Evolutionary conservation across 805 yeast species (phyloP).

Genomic region (Ascoidea rubescens): DNA sequence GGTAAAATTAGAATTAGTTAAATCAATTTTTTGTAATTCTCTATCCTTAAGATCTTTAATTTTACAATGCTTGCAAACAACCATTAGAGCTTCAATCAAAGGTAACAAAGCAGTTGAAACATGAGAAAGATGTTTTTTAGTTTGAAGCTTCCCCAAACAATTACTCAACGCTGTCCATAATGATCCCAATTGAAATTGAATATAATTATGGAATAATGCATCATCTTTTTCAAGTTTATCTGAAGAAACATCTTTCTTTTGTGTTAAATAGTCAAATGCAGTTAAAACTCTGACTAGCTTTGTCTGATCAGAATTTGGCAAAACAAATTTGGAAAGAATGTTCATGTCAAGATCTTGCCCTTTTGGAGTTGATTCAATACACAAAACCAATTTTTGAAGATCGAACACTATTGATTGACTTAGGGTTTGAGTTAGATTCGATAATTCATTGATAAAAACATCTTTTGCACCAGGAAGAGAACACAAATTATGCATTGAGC

Average conservation of each 20-base stretch:
- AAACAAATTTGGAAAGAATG: constrained; percentile 52
- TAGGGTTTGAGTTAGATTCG: constrained; percentile 45
- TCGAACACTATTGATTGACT: constrained; percentile 44
- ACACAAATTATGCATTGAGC: constrained; percentile 67
- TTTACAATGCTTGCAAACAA: constrained; percentile 81
- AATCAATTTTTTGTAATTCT: constrained; percentile 47
- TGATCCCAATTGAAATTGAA: constrained; percentile 53
- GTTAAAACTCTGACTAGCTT: constrained; percentile 76
- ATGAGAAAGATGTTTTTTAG: constrained; percentile 36
- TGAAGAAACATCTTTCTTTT: neutral
- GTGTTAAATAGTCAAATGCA: constrained; percentile 60
- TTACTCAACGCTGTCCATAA: constrained; percentile 80
- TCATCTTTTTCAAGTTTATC: constrained; percentile 27
- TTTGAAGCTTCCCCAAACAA: constrained; percentile 50
- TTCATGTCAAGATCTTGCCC: constrained; percentile 37
- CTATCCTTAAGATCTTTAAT: constrained; percentile 42
- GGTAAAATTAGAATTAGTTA: constrained; percentile 48
- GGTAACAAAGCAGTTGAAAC: constrained; percentile 77
- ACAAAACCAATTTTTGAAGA: constrained; percentile 32
- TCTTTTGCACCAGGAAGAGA: constrained; percentile 44
- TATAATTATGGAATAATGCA: constrained; percentile 37
- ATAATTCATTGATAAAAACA: constrained; percentile 53
- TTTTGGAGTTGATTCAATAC: constrained; percentile 23
- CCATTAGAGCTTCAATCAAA: constrained; percentile 84
- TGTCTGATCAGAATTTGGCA: constrained; percentile 77